phyloP scores from a whole-genome alignment of 148 eudicot species.

The Agrostemma githago region DNA sequence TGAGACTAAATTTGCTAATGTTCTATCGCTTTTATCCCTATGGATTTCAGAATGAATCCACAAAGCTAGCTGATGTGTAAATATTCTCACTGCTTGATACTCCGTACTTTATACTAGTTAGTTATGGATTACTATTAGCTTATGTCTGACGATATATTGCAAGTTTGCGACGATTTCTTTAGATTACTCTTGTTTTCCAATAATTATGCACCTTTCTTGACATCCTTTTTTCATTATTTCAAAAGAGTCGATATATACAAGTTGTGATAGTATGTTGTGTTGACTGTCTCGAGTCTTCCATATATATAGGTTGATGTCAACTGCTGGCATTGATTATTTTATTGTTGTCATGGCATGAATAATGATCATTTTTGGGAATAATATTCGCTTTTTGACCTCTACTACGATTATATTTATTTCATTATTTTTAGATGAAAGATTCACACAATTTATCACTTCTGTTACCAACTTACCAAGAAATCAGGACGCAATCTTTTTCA shows the following conservation, averaged over 20 bases:
- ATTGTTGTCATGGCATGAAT: background rate
- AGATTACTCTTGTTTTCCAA: background rate
- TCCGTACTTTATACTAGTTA: background rate
- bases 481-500: background rate
- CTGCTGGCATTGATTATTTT: background rate
- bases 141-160: background rate
- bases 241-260: background rate
- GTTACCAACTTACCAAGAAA: background rate
- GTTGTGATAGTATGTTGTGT: background rate
- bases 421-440: background rate
- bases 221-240: background rate
- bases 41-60: background rate
- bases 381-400: background rate
- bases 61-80: background rate
- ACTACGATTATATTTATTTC: background rate
- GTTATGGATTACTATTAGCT: background rate
- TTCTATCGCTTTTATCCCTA: background rate
- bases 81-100: background rate
- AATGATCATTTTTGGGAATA: background rate
- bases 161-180: background rate
- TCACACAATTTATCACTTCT: background rate
- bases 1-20: background rate
- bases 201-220: background rate
- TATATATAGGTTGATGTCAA: background rate
- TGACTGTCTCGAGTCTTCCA: background rate